Evolutionary conservation across 495 filamentous ascomycete species (phyloP).

Genomic region (Aspergillus ostianus): DNA sequence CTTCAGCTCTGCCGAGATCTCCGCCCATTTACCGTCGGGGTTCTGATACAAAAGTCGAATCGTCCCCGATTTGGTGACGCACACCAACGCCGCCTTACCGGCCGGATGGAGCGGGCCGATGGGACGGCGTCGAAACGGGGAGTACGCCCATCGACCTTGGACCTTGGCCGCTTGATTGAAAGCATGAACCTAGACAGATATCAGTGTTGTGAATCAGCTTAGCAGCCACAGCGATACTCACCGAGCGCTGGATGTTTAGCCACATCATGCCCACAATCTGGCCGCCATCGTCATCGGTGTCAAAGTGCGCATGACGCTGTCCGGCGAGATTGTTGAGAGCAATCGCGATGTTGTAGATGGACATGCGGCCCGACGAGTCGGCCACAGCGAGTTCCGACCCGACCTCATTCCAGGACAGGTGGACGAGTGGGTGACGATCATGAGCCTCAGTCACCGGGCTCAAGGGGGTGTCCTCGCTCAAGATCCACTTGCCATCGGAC

Average conservation of each 20-base stretch:
- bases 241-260: constrained; percentile 63
- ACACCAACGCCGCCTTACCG: constrained; percentile 65
- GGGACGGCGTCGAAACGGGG: constrained; percentile 45
- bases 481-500: constrained; percentile 70
- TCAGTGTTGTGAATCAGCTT: not conserved
- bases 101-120: constrained; percentile 66
- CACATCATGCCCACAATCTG: constrained; percentile 83
- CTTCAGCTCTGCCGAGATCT: constrained; percentile 66
- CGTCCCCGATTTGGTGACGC: constrained; percentile 65
- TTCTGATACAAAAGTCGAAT: constrained; percentile 72
- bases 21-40: constrained; percentile 62
- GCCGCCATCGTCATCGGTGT: constrained; percentile 67
- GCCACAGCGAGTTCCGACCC: constrained; percentile 73
- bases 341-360: constrained; percentile 60
- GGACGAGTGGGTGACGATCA: constrained; percentile 56
- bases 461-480: constrained; percentile 60
- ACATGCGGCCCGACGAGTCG: constrained; percentile 70
- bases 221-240: constrained; percentile 27
- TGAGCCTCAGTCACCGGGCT: constrained; percentile 44
- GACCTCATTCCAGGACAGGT: constrained; percentile 77
- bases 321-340: constrained; percentile 64
- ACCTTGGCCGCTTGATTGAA: constrained; percentile 51
- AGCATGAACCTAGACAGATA: constrained; percentile 43
- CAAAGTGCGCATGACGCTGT: constrained; percentile 52
- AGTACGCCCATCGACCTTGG: constrained; percentile 52